Percentiles rank a stretch among this genome's conserved stretches.
phyloP scores from a whole-genome alignment of 2,329 filamentous ascomycete genomes.

The Penicillium sp. region DNA sequence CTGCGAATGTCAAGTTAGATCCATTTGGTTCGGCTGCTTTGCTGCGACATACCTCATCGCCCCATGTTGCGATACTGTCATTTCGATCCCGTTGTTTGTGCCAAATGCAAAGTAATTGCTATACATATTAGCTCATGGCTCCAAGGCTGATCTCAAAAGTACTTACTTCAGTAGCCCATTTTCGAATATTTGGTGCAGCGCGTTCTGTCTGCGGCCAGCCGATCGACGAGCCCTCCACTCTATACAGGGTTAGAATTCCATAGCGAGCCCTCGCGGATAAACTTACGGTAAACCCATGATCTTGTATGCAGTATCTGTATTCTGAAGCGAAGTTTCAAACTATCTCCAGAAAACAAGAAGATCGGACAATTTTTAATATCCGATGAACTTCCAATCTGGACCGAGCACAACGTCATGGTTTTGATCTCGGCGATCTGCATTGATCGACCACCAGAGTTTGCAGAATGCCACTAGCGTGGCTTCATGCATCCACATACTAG shows the following conservation, averaged over 20 bases:
- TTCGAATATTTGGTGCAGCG: slow-evolving; percentile 4
- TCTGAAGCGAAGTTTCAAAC: no score
- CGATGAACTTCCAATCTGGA: background rate
- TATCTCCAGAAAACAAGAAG: background rate
- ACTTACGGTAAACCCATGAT: slow-evolving; percentile 2
- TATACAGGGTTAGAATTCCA: background rate
- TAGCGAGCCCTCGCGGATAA: background rate
- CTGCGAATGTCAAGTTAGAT: background rate
- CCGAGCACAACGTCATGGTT: background rate
- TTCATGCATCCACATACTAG: background rate
- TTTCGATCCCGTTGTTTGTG: slow-evolving; percentile 2
- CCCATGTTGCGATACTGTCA: slow-evolving; percentile 9
- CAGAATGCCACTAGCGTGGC: background rate
- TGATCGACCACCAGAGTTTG: background rate
- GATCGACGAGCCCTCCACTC: slow-evolving; percentile 6
- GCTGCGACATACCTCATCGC: slow-evolving; percentile 10
- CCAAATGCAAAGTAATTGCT: slow-evolving; percentile 17
- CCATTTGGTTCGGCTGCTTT: background rate
- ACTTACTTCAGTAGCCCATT: slow-evolving; percentile 12
- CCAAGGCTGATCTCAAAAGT: background rate
- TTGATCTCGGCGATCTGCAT: background rate
- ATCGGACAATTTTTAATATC: background rate
- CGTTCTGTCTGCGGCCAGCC: slow-evolving; percentile 8
- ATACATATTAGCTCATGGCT: background rate
- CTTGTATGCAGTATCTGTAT: no score